Evolutionary conservation across 1,139 yeast species (phyloP).

Genomic region (Nakaseomyces sp.): DNA sequence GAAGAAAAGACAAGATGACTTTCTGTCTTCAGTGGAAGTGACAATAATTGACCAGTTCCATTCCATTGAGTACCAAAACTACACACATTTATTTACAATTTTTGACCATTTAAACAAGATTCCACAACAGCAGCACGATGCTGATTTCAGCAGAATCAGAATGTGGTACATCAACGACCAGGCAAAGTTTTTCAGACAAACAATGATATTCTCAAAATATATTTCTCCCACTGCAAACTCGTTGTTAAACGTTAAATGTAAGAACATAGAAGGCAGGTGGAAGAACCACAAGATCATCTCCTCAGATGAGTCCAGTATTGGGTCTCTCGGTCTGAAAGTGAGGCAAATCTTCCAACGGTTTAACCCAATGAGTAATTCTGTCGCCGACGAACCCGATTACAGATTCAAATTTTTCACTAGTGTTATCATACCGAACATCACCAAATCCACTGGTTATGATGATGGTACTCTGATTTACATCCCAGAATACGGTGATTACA

Average conservation of each 20-base stretch:
- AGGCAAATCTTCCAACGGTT: slow-evolving; percentile 70
- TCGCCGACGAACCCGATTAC: slow-evolving; percentile 63
- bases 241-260: slow-evolving; percentile 47
- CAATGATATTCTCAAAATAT: slow-evolving; percentile 63
- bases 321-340: slow-evolving; percentile 44
- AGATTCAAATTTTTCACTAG: slow-evolving; percentile 75
- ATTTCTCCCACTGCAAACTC: slow-evolving; percentile 75
- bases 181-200: slow-evolving; percentile 67
- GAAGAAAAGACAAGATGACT: slow-evolving; percentile 53
- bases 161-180: slow-evolving; percentile 90
- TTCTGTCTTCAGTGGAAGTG: slow-evolving; percentile 80
- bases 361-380: slow-evolving; percentile 40
- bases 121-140: slow-evolving; percentile 70
- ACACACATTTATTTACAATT: slow-evolving; percentile 77
- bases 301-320: slow-evolving; percentile 36
- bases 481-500: slow-evolving; percentile 81
- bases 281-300: slow-evolving; percentile 38
- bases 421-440: slow-evolving; percentile 59
- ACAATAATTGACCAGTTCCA: slow-evolving; percentile 74
- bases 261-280: slow-evolving; percentile 58
- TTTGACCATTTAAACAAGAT: slow-evolving; percentile 63
- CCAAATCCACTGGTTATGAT: slow-evolving; percentile 45
- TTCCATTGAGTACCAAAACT: slow-evolving; percentile 84
- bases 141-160: slow-evolving; percentile 85
- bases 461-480: slow-evolving; percentile 71